Conservation (phyloP, 73 alveolate genomes). For the Paramecium caudatum region DNA sequence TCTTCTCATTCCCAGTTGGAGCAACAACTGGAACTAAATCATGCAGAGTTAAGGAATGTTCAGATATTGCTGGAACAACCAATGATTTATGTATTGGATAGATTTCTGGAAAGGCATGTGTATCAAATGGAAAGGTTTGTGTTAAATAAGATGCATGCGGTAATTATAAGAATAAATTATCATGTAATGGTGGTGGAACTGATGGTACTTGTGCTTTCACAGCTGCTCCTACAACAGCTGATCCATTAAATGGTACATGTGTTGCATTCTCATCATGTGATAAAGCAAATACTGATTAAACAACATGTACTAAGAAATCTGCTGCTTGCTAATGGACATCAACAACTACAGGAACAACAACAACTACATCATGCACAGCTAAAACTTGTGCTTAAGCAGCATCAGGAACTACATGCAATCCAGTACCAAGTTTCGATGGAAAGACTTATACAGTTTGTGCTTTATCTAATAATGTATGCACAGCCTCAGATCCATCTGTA, state of each 20-base stretch:
- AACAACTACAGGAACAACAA: constrained; percentile 31
- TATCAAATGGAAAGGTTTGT: constrained; percentile 55
- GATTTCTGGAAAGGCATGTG: constrained; percentile 33
- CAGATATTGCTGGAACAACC: constrained; percentile 15
- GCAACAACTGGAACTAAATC: constrained; percentile 24
- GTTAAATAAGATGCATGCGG: constrained; percentile 25
- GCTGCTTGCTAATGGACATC: constrained; percentile 26
- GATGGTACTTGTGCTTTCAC: constrained; percentile 64
- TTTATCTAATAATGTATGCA: background rate
- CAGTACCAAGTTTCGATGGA: constrained; percentile 57
- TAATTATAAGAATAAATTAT: constrained; percentile 11
- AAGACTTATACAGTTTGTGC: background rate
- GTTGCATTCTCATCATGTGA: background rate
- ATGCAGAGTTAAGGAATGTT: constrained; percentile 48
- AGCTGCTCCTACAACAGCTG: constrained; percentile 30
- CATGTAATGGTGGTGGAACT: constrained; percentile 45
- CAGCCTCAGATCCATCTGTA: background rate
- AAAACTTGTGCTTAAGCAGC: constrained; percentile 3
- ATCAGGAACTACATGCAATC: constrained; percentile 32
- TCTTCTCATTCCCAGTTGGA: constrained; percentile 43
- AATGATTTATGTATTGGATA: background rate
- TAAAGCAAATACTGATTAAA: background rate
- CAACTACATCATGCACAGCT: constrained; percentile 2
- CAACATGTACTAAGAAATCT: constrained; percentile 2
- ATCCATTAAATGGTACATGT: constrained; percentile 62